phyloP scores from a whole-genome alignment of 768 basidiomycete genomes.

The Pleurotus cornucopiae region DNA sequence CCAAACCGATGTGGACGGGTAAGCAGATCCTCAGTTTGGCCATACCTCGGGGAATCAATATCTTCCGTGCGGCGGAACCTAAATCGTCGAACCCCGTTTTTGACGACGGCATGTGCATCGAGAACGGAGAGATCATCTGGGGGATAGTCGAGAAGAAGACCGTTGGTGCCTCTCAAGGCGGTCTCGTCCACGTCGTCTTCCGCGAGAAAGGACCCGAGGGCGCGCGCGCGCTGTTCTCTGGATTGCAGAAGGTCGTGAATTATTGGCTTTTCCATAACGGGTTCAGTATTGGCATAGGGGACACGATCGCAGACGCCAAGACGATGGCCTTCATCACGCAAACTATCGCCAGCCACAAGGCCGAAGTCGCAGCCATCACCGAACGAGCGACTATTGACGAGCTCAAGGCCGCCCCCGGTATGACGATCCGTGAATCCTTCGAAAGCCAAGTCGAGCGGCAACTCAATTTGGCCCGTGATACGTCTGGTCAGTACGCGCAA shows the following conservation, averaged over 20 bases:
- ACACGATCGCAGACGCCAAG: constrained; percentile 88
- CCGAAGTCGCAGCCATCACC: constrained; percentile 74
- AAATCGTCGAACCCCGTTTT: constrained; percentile 77
- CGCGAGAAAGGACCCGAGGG: constrained; percentile 96
- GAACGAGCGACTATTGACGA: constrained; percentile 81
- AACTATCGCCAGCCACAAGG: constrained; percentile 79
- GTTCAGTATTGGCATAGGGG: constrained; percentile 98
- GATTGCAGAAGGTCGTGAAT: constrained; percentile 93
- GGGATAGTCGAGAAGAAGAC: constrained; percentile 98
- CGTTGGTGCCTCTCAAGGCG: constrained; percentile 93
- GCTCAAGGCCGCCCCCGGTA: constrained; percentile 89
- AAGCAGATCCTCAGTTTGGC: constrained; percentile 93
- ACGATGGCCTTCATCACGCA: constrained; percentile 87
- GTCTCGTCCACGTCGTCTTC: constrained; percentile 94
- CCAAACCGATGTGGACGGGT: constrained; percentile 96
- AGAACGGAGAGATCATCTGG: constrained; percentile 93
- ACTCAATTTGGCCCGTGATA: constrained; percentile 93
- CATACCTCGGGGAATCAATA: constrained; percentile 95
- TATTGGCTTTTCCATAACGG: constrained; percentile 99
- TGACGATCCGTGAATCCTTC: constrained; percentile 99
- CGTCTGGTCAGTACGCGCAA: constrained; percentile 94
- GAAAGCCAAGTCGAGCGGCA: constrained; percentile 89
- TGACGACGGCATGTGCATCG: constrained; percentile 94
- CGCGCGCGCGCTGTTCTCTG: constrained; percentile 86
- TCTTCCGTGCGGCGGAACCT: constrained; percentile 74